Evolutionary conservation across 345 rosid species (phyloP).

Genomic region (Euphorbia lathyris): DNA sequence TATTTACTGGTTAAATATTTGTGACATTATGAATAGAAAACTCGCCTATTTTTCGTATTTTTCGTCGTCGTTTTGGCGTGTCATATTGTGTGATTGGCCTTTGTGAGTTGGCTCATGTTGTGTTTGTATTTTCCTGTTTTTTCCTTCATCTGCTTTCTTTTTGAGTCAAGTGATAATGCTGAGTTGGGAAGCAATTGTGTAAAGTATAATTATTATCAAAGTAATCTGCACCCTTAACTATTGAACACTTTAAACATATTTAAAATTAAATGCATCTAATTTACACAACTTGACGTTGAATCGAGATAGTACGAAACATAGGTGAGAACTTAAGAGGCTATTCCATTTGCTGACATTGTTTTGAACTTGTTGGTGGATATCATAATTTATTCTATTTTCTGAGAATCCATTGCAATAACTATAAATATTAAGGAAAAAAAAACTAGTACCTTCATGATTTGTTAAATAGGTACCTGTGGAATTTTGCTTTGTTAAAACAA

Average conservation of each 20-base stretch:
- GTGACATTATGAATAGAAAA: slow-evolving; percentile 27
- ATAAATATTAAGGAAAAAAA: no score
- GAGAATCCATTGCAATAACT: no score
- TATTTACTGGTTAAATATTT: slow-evolving; percentile 70
- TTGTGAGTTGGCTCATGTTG: slow-evolving; percentile 3
- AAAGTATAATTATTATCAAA: background rate
- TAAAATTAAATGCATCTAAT: no score
- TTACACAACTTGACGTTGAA: no score
- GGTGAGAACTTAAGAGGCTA: no score
- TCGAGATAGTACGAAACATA: no score
- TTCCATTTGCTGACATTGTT: no score
- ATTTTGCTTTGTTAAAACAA: no score
- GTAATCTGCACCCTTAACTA: background rate
- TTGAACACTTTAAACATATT: background rate
- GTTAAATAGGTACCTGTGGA: no score
- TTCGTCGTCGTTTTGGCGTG: background rate
- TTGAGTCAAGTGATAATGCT: background rate
- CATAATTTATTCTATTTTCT: no score
- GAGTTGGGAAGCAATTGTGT: slow-evolving; percentile 7
- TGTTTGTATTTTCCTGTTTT: background rate
- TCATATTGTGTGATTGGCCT: slow-evolving; percentile 1
- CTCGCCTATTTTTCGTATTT: background rate
- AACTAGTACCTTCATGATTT: no score
- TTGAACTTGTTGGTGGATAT: no score
- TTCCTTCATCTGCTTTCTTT: background rate